Conservation (phyloP, 164 flowering plant genomes). For the Chimonanthus praecox region DNA sequence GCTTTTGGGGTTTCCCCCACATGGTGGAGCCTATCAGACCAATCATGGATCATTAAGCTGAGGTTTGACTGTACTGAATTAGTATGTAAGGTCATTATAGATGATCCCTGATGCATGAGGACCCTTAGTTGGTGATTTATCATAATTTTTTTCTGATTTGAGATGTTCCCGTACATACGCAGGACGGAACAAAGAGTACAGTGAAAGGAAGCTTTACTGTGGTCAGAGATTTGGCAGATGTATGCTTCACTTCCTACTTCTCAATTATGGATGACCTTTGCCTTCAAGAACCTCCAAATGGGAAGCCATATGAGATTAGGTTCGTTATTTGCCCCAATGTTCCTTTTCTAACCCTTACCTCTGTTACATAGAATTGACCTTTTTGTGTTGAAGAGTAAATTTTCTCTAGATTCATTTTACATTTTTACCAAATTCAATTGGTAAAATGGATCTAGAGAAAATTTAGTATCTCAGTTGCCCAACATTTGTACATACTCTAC, state of each 20-base stretch:
- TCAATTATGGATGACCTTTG: constrained; percentile 68
- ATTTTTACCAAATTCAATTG: no score
- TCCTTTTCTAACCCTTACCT: not conserved
- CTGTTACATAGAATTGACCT: not conserved
- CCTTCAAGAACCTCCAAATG: constrained; percentile 33
- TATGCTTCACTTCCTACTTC: constrained; percentile 63
- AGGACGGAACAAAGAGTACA: constrained; percentile 88
- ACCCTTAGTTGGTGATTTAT: no score
- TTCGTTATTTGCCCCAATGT: constrained; percentile 11
- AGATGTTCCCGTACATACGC: constrained; percentile 7
- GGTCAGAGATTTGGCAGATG: constrained; percentile 68
- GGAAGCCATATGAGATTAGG: constrained; percentile 74
- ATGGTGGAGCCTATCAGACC: not conserved
- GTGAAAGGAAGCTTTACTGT: constrained; percentile 50
- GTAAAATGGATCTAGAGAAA: no score
- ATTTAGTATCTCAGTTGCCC: no score
- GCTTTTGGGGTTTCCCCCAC: not conserved
- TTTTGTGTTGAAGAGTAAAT: not conserved
- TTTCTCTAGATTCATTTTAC: no score
- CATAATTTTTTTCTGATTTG: not conserved
- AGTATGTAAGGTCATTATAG: not conserved
- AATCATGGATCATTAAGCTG: not conserved
- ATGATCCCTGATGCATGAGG: not conserved
- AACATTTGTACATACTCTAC: no score
- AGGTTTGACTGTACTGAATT: not conserved